A percentile compares a stretch with the other conserved stretches of the same genome.
phyloP scores from a whole-genome alignment of 768 basidiomycete species.

The Mycena venus region DNA sequence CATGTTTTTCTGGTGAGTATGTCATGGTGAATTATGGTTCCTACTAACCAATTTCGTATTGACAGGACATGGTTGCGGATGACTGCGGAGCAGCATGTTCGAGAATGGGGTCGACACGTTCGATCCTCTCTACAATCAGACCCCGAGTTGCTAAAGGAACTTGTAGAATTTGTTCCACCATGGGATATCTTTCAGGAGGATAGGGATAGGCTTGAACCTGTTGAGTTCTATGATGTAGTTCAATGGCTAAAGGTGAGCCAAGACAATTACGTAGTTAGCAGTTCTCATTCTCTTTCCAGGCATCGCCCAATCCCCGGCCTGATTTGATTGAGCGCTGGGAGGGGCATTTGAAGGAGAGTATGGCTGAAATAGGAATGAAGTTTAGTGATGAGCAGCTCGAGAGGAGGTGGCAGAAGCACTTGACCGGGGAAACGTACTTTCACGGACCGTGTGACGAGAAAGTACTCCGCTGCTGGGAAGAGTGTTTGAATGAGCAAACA shows the following conservation, averaged over 20 bases:
- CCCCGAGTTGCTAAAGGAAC: neutral
- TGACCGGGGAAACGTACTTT: neutral
- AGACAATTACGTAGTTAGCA: neutral
- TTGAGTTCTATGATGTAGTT: neutral
- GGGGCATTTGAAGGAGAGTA: neutral
- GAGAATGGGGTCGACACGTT: conserved; percentile 1
- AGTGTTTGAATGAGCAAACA: neutral
- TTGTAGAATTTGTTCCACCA: neutral
- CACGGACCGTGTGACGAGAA: neutral
- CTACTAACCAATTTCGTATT: neutral
- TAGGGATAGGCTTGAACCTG: neutral
- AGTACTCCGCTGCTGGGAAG: neutral
- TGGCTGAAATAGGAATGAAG: neutral
- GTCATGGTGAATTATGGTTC: too few species aligned
- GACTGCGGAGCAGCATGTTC: too few species aligned
- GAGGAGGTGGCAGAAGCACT: neutral
- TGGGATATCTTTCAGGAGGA: neutral
- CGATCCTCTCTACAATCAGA: neutral
- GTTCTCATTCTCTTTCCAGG: neutral
- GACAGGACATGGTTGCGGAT: neutral
- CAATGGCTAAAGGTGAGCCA: conserved; percentile 1
- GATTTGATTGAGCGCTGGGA: conserved; percentile 1
- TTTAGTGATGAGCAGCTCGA: neutral
- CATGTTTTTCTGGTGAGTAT: too few species aligned
- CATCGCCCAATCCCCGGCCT: neutral